Conservation (phyloP, 2,329 filamentous ascomycete genomes). For the Boeremia exigua region DNA sequence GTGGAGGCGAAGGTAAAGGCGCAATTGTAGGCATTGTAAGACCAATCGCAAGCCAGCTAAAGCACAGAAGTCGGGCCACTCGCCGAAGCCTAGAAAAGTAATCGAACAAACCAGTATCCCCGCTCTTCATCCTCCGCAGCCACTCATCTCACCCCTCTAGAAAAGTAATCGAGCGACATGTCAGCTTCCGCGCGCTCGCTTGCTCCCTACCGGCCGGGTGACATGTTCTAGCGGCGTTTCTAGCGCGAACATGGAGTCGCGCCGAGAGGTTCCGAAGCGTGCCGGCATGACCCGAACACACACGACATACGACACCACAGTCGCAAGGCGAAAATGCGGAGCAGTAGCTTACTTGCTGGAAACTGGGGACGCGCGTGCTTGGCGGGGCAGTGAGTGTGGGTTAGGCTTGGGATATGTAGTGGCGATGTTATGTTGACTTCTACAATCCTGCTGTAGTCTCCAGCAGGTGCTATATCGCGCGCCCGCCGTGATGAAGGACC, state of each 20-base stretch:
- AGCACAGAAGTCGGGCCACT: no score
- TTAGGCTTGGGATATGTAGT: no score
- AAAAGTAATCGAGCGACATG: slow-evolving; percentile 1
- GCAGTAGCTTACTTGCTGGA: no score
- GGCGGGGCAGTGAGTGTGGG: no score
- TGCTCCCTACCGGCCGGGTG: slow-evolving; percentile 13
- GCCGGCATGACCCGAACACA: slow-evolving; percentile 1
- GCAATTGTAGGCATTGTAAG: no score
- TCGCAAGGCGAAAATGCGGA: no score
- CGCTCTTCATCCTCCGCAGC: not conserved
- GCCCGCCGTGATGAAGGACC: not conserved
- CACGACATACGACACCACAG: not conserved
- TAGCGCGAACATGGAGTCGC: not conserved
- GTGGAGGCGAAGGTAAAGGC: not conserved
- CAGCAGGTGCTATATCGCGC: not conserved
- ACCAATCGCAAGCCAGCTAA: no score
- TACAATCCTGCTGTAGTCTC: not conserved
- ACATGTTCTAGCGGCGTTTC: slow-evolving; percentile 7
- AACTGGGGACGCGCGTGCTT: no score
- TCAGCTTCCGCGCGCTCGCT: not conserved
- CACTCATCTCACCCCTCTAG: slow-evolving; percentile 23
- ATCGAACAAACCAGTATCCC: no score
- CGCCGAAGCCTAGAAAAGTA: no score
- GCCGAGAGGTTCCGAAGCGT: not conserved
- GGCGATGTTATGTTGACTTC: not conserved